Evolutionary conservation across 1,284 basidiomycete species (phyloP).

Genomic region (Peniophora sp.): DNA sequence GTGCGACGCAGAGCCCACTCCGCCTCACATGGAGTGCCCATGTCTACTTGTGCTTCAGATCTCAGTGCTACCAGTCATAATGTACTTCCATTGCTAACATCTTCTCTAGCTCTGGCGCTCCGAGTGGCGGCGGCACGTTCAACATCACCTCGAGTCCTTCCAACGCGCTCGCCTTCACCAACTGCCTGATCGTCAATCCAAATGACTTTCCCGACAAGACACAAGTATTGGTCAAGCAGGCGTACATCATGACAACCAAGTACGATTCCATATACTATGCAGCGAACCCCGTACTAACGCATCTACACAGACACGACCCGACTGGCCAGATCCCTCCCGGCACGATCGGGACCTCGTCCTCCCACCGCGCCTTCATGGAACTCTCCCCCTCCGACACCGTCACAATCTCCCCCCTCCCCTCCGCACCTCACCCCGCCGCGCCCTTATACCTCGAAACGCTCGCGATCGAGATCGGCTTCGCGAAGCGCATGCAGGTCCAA

Average conservation of each 20-base stretch:
- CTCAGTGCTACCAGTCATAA: constrained; percentile 25
- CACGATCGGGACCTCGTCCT: constrained; percentile 57
- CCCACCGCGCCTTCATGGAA: constrained; percentile 81
- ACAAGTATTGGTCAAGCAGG: constrained; percentile 69
- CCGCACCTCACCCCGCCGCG: constrained; percentile 41
- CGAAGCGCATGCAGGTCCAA: constrained; percentile 56
- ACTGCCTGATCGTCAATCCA: constrained; percentile 74
- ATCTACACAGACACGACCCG: constrained; percentile 57
- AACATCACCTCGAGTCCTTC: constrained; percentile 49
- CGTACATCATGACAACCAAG: constrained; percentile 67
- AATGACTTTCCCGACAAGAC: constrained; percentile 65
- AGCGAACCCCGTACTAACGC: not conserved
- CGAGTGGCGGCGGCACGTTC: constrained; percentile 32
- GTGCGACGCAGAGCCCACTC: too few species aligned
- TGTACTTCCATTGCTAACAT: constrained; percentile 29
- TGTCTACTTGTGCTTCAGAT: constrained; percentile 16
- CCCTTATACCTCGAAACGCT: constrained; percentile 71
- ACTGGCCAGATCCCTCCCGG: constrained; percentile 60
- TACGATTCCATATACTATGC: constrained; percentile 19
- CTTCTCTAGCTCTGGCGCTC: not conserved
- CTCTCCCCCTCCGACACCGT: constrained; percentile 72
- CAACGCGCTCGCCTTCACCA: constrained; percentile 69
- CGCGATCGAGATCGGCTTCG: constrained; percentile 76
- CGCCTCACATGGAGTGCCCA: too few species aligned
- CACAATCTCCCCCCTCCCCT: constrained; percentile 58